Evolutionary conservation across 163 green algal genomes (phyloP), one percentile per base, ranked within the genome.

Genomic region (Coccomyxa subellipsoidea): DNA sequence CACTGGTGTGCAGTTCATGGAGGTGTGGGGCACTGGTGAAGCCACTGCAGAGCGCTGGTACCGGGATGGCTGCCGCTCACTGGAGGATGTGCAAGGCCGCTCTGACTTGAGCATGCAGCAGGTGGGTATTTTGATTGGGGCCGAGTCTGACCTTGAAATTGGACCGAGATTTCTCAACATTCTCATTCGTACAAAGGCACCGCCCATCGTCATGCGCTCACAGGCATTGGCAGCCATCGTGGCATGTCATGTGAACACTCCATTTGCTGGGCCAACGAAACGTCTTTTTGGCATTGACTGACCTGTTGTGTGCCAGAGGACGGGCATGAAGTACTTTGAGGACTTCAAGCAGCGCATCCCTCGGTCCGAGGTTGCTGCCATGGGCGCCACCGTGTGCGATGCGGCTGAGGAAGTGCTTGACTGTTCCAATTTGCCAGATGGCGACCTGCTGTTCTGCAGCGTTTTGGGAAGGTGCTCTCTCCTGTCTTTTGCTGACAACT

Each of bases 1-100:
- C 1, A 36, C 18, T 73, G 70, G 5, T 25, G 35, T 84, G 36
- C 70, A 84, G 80, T 90, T 92, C 34, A 4, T 79, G 31, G 54
- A 88, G 81, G 89, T 96, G 23, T 96, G 92, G 92, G 92, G 92
- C 29, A 86, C 79, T 0, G 91, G 80, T 15, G 79, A 86, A 38
- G 76, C n/a, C 25, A 91, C 83, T 5, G 89, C 90, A 4, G 47
- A 87, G 54, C 69, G 70, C 15, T 95, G 92, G 92, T 93, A 90
- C 32, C 39, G 69, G 1, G 76, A 80, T 0, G 92, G 92, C 39
- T 89, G 77, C 53, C 82, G 81, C 54, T 86, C 38, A 18, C 69
- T 88, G 39, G 85, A 83, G 21, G 81, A 86, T 81, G 29, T 87
- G 38, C 72, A 79, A 6, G 5, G 0, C 1, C 83, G 86, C 15